Evolutionary conservation across 306 rosid species (phyloP), one percentile per base, ranked within the genome.

Genomic region (Lathyrus tuberosus): DNA sequence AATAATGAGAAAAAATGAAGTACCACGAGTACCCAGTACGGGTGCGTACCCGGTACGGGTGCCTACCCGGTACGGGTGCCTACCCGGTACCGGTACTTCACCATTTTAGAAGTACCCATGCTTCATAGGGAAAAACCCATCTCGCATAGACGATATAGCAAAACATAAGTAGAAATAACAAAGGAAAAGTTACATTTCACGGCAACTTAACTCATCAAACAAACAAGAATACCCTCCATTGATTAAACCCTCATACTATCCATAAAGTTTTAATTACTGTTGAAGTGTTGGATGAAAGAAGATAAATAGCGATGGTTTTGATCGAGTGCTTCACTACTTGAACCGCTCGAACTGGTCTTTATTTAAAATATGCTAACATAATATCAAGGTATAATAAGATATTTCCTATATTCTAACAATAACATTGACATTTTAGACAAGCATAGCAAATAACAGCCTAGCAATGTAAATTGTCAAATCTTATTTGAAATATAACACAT

Each of bases 381-480:
- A 16, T 22, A 53, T 53, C 6, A 53, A 10, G 60, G 12, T 54
- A 54, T 54, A 12, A 54, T 24, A 57, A 6, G 41, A 57, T 28
- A 7, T 28, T 30, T 57, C 41, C 20, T 28, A 57, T 57, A 57
- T 30, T 57, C 18, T 28, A 28, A 57, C 40, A 56, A 57, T 28
- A 6, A 28, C 37, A 40, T 38, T 54, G 24, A 47, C n/a, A 17
- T 20, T 11, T 17, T 68, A 43, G 13, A 67, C 14, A 53, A 14
- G 43, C 26, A 72, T 30, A 67, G 43, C 71, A 73, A 73, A 33
- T 54, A 69, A 62, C 4, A 47, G 56, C 62, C 46, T 44, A 68
- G 44, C 51, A 54, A 73, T 17, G 26, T 47, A 56, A 58, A 48
- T 22, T 40, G 52, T 22, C 14, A 74, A 59, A 54, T 67, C n/a